A percentile compares a stretch with the other conserved stretches of the same genome.
Conservation (phyloP, 805 yeast genomes). For the Yamadazyma sp. region DNA sequence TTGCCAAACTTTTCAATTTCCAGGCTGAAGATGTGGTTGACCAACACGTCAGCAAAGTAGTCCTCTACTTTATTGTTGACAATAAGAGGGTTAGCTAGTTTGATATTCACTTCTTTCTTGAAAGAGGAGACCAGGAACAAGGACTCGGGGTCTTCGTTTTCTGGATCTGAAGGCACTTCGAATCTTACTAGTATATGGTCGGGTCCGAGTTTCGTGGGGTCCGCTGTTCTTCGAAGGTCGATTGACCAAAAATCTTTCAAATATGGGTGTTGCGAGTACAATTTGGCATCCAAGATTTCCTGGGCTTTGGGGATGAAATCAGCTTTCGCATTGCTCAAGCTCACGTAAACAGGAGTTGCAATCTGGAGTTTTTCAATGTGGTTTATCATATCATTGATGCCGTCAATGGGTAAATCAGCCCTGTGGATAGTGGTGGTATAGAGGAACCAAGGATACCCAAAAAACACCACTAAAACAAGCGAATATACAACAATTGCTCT, state of each 20-base stretch:
- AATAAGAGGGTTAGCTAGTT: constrained; percentile 25
- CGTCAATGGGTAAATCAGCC: constrained; percentile 54
- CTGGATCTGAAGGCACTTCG: constrained; percentile 6
- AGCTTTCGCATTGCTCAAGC: constrained; percentile 30
- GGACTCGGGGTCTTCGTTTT: constrained; percentile 8
- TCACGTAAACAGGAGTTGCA: constrained; percentile 46
- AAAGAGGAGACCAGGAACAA: constrained; percentile 35
- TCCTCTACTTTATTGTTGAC: constrained; percentile 30
- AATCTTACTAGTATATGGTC: constrained; percentile 1
- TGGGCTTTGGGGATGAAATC: constrained; percentile 37
- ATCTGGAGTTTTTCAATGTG: constrained; percentile 18
- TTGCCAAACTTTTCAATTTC: constrained; percentile 33
- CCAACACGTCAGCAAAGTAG: constrained; percentile 34
- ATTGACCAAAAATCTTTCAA: constrained; percentile 32
- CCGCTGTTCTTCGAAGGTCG: constrained; percentile 10
- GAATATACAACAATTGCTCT: constrained; percentile 15
- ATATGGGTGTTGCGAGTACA: constrained; percentile 22
- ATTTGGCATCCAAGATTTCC: constrained; percentile 28
- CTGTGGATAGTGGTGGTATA: constrained; percentile 62
- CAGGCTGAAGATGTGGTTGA: constrained; percentile 38
- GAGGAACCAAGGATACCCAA: constrained; percentile 63
- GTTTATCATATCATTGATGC: constrained; percentile 12
- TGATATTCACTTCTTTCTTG: constrained; percentile 31
- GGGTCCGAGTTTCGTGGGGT: background rate
- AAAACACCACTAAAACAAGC: constrained; percentile 15